A percentile compares a stretch with the other conserved stretches of the same genome.
Conservation (phyloP, 2,329 filamentous ascomycete species). For the Parastagonospora avenae region DNA sequence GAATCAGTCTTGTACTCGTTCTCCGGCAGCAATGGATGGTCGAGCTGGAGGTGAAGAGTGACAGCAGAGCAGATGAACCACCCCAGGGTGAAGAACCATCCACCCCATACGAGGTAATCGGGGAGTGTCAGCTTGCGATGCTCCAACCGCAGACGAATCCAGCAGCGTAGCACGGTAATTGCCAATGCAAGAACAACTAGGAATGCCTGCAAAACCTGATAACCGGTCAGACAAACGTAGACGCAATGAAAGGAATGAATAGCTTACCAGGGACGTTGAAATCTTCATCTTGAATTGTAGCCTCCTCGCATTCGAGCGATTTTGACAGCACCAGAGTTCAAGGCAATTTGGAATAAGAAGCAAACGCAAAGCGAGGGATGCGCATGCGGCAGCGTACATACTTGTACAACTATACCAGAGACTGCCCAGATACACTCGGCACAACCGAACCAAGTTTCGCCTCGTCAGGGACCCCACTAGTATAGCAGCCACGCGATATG, state of each 20-base stretch:
- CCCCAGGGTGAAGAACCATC: background rate
- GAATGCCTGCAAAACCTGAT: background rate
- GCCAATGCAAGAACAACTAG: background rate
- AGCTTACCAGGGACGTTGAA: background rate
- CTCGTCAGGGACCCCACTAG: too few relatives aligned
- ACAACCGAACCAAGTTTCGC: background rate
- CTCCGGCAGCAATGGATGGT: background rate
- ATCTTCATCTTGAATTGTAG: background rate
- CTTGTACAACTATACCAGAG: background rate
- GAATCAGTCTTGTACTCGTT: background rate
- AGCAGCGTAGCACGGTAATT: background rate
- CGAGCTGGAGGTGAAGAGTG: background rate
- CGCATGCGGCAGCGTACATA: background rate
- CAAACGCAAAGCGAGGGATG: background rate
- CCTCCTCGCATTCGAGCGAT: background rate
- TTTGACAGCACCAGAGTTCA: too few relatives aligned
- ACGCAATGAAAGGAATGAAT: background rate
- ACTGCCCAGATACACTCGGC: background rate
- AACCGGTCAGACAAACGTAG: background rate
- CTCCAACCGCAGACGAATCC: background rate
- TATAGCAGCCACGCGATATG: too few relatives aligned
- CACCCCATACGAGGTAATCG: background rate
- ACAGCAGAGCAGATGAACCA: background rate
- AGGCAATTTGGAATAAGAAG: too few relatives aligned
- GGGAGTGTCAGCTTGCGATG: background rate